Conservation (phyloP, 2,329 filamentous ascomycete genomes). For the Magnaporthiopsis incrustans region DNA sequence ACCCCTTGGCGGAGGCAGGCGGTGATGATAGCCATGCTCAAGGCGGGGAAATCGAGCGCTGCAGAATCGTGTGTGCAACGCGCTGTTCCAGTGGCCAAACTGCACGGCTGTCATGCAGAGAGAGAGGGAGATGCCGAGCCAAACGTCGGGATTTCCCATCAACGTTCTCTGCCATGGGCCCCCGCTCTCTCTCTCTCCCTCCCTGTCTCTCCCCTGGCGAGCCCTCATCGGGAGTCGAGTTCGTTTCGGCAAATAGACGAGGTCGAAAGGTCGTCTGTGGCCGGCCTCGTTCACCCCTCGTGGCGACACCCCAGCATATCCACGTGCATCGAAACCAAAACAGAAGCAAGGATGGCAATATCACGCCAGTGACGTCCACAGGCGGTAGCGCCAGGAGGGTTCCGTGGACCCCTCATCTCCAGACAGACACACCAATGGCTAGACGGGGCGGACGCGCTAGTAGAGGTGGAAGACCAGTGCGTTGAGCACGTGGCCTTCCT, state of each 20-base stretch:
- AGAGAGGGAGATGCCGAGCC: too few relatives aligned
- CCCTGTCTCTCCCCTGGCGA: too few relatives aligned
- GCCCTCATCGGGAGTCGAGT: too few relatives aligned
- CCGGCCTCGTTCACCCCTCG: too few relatives aligned
- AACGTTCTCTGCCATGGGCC: too few relatives aligned
- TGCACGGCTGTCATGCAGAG: not conserved
- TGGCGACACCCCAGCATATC: too few relatives aligned
- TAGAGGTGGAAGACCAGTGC: constrained; percentile 54
- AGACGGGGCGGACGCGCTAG: not conserved
- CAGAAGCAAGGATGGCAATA: not conserved
- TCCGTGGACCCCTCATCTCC: not conserved
- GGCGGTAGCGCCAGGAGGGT: too few relatives aligned
- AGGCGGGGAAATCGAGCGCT: not conserved
- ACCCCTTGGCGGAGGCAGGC: not conserved
- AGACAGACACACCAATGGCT: not conserved
- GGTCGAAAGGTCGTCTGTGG: too few relatives aligned
- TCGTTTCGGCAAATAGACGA: too few relatives aligned
- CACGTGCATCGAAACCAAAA: not conserved
- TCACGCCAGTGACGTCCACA: not conserved
- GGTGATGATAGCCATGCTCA: not conserved
- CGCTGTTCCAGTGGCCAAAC: too few relatives aligned
- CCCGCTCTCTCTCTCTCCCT: too few relatives aligned
- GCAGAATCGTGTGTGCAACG: not conserved
- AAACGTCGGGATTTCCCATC: too few relatives aligned
- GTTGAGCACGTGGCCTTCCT: constrained; percentile 66